Evolutionary conservation across 164 flowering plant genomes (phyloP).

Genomic region (Paratinospora sagittata): DNA sequence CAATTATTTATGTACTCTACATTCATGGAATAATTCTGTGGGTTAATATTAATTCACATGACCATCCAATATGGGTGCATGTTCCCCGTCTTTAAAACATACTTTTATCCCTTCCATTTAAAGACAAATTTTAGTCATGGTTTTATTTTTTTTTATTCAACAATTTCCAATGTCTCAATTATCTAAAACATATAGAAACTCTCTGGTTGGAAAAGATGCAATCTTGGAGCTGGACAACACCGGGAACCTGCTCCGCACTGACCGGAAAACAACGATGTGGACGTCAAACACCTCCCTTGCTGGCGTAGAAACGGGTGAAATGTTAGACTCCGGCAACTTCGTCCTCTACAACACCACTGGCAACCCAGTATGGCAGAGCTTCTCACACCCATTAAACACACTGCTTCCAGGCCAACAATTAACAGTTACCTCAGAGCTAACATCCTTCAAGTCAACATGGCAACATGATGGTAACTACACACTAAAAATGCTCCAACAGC

Average conservation of each 20-base stretch:
- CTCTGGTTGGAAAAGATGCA: constrained; percentile 61
- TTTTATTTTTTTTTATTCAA: no score
- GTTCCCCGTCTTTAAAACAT: no score
- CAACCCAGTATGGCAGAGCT: constrained; percentile 55
- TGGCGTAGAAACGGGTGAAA: constrained; percentile 38
- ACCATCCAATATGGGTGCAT: no score
- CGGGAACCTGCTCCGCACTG: constrained; percentile 66
- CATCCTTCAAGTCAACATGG: constrained; percentile 34
- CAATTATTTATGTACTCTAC: no score
- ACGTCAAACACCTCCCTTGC: constrained; percentile 57
- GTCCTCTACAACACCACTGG: constrained; percentile 33
- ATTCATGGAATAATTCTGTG: no score
- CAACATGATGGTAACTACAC: constrained; percentile 49
- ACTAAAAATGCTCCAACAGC: constrained; percentile 77
- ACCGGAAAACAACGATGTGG: constrained; percentile 46
- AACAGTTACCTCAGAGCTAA: constrained; percentile 47
- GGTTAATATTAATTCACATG: no score
- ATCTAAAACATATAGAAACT: constrained; percentile 50
- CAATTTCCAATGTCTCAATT: constrained; percentile 24
- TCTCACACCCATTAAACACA: constrained; percentile 79
- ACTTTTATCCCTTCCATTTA: no score
- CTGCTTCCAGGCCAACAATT: constrained; percentile 77
- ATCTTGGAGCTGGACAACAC: constrained; percentile 53
- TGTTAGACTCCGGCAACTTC: constrained; percentile 79
- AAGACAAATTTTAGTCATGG: no score